Percentiles rank a stretch among this genome's conserved stretches.
phyloP scores from a whole-genome alignment of 495 filamentous ascomycete genomes.

The Talaromyces borbonicus region DNA sequence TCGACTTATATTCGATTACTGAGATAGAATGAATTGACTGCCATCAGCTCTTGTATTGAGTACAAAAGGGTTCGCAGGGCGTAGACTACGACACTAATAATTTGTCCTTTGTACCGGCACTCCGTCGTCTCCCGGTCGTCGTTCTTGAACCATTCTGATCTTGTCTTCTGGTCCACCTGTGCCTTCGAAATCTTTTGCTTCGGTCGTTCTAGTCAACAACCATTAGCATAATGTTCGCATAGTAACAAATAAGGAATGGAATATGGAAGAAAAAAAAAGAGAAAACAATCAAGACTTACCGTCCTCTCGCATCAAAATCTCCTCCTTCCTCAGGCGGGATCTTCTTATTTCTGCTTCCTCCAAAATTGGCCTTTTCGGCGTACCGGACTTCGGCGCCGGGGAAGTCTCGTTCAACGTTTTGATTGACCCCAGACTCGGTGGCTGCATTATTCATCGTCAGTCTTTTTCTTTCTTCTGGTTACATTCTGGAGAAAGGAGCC shows the following conservation, averaged over 20 bases:
- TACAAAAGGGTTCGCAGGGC: no score
- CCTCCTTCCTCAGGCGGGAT: constrained; percentile 46
- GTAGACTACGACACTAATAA: no score
- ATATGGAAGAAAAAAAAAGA: neutral
- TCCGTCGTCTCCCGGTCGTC: constrained; percentile 34
- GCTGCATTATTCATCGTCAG: constrained; percentile 17
- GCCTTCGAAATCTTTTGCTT: constrained; percentile 41
- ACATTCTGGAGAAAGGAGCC: no score
- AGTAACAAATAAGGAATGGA: neutral
- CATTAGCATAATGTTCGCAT: neutral
- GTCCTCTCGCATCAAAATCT: constrained; percentile 32
- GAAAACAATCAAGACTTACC: no score
- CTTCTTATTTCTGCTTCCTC: constrained; percentile 40
- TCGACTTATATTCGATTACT: neutral
- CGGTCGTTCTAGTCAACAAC: constrained; percentile 21
- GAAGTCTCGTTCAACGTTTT: constrained; percentile 35
- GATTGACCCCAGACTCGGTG: constrained; percentile 44
- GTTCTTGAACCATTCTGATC: constrained; percentile 22
- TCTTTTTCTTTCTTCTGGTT: no score
- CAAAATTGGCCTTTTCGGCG: constrained; percentile 35
- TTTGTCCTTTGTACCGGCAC: constrained; percentile 13
- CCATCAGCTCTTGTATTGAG: neutral
- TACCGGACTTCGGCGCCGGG: constrained; percentile 32
- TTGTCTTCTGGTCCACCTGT: constrained; percentile 43
- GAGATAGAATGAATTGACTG: neutral